phyloP scores from a whole-genome alignment of 805 yeast species.

The Hanseniaspora occidentalis region DNA sequence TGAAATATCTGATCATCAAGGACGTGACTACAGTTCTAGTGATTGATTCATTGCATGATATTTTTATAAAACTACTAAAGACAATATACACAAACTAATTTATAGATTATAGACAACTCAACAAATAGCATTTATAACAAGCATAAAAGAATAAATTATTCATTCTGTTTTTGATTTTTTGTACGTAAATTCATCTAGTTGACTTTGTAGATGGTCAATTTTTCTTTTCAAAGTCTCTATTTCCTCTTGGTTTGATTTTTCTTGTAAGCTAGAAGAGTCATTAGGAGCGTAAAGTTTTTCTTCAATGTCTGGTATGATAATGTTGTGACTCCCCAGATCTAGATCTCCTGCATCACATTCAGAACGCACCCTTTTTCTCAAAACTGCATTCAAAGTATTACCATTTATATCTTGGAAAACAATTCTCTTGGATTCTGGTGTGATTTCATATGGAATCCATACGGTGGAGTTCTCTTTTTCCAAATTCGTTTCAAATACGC shows the following conservation, averaged over 20 bases:
- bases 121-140: too few relatives aligned
- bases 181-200: constrained; percentile 5
- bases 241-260: constrained; percentile 3
- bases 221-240: constrained; percentile 12
- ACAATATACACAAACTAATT: background rate
- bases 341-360: background rate
- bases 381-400: background rate
- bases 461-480: too few relatives aligned
- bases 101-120: background rate
- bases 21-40: background rate
- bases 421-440: background rate
- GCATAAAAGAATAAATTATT: too few relatives aligned
- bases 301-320: background rate
- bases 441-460: constrained; percentile 1
- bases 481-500: background rate
- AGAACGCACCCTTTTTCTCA: background rate
- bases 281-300: background rate
- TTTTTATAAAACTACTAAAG: background rate
- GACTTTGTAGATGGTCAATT: constrained; percentile 13
- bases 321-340: background rate
- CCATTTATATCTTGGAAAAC: constrained; percentile 1
- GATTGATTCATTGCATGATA: too few relatives aligned
- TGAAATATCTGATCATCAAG: background rate
- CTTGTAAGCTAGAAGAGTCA: background rate
- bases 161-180: constrained; percentile 7